Evolutionary conservation across 106 monocot genomes (phyloP), one percentile per base, ranked within the genome.

Genomic region (Xerophyta viscosa): DNA sequence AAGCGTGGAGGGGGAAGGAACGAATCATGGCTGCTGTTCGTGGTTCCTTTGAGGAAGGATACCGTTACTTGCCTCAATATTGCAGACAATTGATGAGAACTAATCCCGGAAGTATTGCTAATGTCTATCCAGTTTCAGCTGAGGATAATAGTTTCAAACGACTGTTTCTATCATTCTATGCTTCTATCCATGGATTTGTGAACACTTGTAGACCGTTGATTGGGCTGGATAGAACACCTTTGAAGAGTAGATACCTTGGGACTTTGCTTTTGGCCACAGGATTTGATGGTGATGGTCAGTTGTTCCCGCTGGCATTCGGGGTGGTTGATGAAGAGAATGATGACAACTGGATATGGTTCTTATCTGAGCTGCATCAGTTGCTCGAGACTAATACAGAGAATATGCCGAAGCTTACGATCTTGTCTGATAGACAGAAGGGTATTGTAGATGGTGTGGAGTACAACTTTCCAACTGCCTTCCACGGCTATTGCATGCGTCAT

Each of bases 281-380:
- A 14, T 96, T 96, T 60, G 94, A 96, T 50, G 94, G 94, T 1
- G 94, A 96, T 63, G 88, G 94, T 63, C 77, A 88, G 29, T 64
- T 88, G 33, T 96, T 88, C 46, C 94, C 94, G 37, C 67, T 96
- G n/a, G 94, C 94, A 23, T 96, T 96, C 59, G 94, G 88, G 36
- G 84, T 96, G 39, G 94, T 96, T 24, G 94, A 96, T 60, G 94
- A 96, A 50, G 94, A 96, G 55, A 88, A 56, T 17, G 94, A 96
- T 48, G 88, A 96, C 14, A 96, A 96, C 31, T 96, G 94, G 94
- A 79, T 96, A 31, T 96, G 94, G 94, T 96, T 96, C 65, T 68
- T 96, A 29, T 78, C 84, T 27, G 94, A 96, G 63, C 71, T 96
- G 7, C 88, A 82, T 48, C 65, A 37, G 24, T 65, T 96, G 24